Base-by-base conservation (phyloP, 2,329 filamentous ascomycete genomes). In the Plenodomus biglobosus region DNA sequence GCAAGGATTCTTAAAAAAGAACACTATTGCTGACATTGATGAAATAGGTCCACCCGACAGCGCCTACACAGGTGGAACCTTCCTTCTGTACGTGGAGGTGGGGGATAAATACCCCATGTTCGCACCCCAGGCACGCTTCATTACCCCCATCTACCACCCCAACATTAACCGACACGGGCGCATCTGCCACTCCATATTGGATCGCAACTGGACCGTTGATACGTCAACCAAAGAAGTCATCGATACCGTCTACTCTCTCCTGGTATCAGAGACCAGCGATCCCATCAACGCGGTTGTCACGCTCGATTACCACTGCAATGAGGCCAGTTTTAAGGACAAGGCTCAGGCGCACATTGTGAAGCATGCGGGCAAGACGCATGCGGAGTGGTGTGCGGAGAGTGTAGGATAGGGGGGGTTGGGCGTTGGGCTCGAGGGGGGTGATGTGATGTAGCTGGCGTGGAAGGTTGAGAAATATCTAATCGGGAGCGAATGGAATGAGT, bases 121-220 rank as follows among this genome's bases (percentile, higher is more conserved):
- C 34, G 55, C 70, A 4, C 69, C 70, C 1, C 62, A 69, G 35
- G 69, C 48, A 6, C 63, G 71, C 15, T 73, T 74, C 46, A 50
- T 72, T 22, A 74, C 71, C 3, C 62, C 63, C 13, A 64, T 73
- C 35, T 62, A 68, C 42, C 72, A 75, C 39, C 69, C 72, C 10
- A 73, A 74, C 48, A 66, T 73, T 50, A 71, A 68, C 32, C 60
- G 64, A 32, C 68, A 73, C 32, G 70, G 69, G 7, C 56, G 62
- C 15, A 68, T 74, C 50, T 74, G 69, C 53, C 71, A 73, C 50
- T 54, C 54, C 21, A 63, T 71, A 27, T 57, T 71, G 20, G 59
- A 62, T 34, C 63, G 70, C 8, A 70, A 73, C 54, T 73, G 70
- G 70, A 71, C 66, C 1, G 59, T 61, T 2, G 66, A 72, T 40